phyloP scores from a whole-genome alignment of 1,284 basidiomycete genomes.

The Sanghuangporus sanghuang region DNA sequence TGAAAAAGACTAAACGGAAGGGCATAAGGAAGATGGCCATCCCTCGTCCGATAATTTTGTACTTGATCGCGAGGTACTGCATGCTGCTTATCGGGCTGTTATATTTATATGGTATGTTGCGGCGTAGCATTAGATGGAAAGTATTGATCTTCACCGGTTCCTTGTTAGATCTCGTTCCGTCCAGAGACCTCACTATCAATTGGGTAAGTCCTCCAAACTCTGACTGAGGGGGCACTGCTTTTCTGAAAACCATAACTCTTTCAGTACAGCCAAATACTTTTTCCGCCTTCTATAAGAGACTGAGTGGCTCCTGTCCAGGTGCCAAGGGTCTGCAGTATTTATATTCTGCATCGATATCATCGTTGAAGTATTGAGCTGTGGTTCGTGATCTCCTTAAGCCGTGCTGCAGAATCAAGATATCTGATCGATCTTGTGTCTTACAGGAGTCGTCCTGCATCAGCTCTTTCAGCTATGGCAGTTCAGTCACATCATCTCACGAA shows the following conservation, averaged over 20 bases:
- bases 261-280: not conserved
- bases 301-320: not conserved
- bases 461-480: constrained; percentile 11
- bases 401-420: not conserved
- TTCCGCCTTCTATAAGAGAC: not conserved
- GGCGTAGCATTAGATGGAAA: not conserved
- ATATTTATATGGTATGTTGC: not conserved
- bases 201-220: not conserved
- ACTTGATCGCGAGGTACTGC: constrained; percentile 1
- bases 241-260: not conserved
- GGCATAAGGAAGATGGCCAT: not conserved
- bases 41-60: not conserved
- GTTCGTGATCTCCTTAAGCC: not conserved
- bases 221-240: not conserved
- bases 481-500: not conserved
- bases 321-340: not conserved
- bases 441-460: constrained; percentile 12
- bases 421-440: not conserved
- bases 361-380: constrained; percentile 3
- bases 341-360: constrained; percentile 1
- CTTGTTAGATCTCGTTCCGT: constrained; percentile 1
- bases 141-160: not conserved
- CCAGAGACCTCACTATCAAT: not conserved
- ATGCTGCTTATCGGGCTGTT: constrained; percentile 5
- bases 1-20: not conserved